Conservation (phyloP, 352 stramenopile genomes). For the Phytophthora syringae region DNA sequence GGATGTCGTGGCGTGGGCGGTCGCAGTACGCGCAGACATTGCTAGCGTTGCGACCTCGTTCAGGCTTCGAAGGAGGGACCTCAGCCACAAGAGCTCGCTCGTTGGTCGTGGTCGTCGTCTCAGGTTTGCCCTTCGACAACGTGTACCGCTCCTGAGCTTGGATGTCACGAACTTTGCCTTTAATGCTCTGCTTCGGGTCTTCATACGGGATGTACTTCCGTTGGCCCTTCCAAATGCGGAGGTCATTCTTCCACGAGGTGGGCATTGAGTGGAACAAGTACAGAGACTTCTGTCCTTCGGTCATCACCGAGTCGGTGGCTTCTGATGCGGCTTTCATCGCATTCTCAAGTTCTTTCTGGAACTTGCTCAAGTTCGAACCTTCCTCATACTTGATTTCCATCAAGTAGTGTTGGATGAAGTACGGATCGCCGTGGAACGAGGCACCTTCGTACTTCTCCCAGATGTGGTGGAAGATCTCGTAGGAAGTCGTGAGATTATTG, state of each 20-base stretch:
- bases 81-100: neutral
- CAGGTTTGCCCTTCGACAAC: neutral
- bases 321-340: neutral
- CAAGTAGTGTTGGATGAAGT: neutral
- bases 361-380: neutral
- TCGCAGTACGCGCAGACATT: neutral
- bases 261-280: neutral
- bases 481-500: constrained; percentile 16
- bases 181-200: neutral
- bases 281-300: neutral
- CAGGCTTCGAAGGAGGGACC: neutral
- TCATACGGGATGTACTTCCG: constrained; percentile 1
- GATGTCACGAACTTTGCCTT: neutral
- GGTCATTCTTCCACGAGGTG: neutral
- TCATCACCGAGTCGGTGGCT: neutral
- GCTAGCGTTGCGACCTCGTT: neutral
- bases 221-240: neutral
- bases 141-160: neutral
- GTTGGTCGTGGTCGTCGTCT: neutral
- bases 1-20: neutral
- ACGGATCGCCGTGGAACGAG: neutral
- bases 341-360: neutral
- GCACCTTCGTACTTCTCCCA: neutral
- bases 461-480: neutral
- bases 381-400: neutral